Conservation (phyloP, 2,329 filamentous ascomycete genomes). For the Ophiostoma ips region DNA sequence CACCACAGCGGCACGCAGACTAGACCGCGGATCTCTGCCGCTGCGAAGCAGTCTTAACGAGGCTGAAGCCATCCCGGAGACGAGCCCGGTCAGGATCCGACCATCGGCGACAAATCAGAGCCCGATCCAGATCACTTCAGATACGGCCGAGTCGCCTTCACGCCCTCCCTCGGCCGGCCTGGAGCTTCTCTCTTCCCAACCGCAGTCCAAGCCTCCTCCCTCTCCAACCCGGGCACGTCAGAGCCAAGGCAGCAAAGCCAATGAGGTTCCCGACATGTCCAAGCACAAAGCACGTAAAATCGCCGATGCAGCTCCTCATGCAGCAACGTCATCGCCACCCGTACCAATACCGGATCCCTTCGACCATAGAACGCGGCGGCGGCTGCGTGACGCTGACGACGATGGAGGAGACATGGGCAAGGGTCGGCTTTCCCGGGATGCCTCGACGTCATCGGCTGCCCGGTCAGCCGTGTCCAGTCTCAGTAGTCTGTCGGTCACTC, state of each 20-base stretch:
- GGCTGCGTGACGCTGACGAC: neutral
- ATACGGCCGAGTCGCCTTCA: neutral
- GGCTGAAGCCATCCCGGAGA: constrained; percentile 14
- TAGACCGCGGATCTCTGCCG: neutral
- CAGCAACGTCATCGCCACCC: constrained; percentile 2
- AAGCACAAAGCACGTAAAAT: neutral
- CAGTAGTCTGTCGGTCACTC: constrained; percentile 26
- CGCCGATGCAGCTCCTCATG: neutral
- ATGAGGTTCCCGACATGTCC: neutral
- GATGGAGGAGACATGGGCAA: neutral
- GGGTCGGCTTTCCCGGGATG: neutral
- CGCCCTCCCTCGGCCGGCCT: neutral
- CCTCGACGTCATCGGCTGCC: neutral
- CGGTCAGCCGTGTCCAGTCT: constrained; percentile 23
- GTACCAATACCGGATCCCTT: neutral
- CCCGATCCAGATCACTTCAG: neutral
- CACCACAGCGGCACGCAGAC: neutral
- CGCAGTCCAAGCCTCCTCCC: neutral
- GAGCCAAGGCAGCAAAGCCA: neutral
- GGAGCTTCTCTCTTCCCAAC: neutral
- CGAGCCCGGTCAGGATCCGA: constrained; percentile 10
- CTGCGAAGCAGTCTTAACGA: constrained; percentile 10
- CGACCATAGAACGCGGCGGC: neutral
- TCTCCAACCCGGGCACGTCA: neutral
- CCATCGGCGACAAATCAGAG: neutral